Evolutionary conservation across 2,329 filamentous ascomycete genomes (phyloP), one percentile per base, ranked within the genome.

Genomic region (Fusarium sp.): DNA sequence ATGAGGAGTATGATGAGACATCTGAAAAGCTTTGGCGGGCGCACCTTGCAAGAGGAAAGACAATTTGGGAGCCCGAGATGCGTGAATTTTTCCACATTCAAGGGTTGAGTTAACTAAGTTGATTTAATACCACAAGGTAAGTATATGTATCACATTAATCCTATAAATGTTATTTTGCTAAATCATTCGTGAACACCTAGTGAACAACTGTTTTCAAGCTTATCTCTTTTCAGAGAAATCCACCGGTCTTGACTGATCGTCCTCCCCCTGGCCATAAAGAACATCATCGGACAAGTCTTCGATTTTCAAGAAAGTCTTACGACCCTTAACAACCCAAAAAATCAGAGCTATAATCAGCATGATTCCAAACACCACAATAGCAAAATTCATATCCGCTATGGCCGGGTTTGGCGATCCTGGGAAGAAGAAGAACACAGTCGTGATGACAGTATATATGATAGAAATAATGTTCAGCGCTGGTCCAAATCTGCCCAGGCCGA

Each of bases 381-480:
- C 85, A 65, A 82, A 87, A 69, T 87, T 87, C 84, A 87, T 87
- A 62, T 87, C 83, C 7, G 75, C 75, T 0, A 78, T 62, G 0
- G 78, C 67, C 1, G 84, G 84, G 52, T 79, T 79, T 0, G 84
- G 84, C 0, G 61, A 62, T 1, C 75, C 75, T 0, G 84, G 84
- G 66, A 86, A 86, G 67, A 87, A 83, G 78, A 86, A 86, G 70
- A 86, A 85, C 14, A 87, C 78, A 0, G 83, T 84, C 0, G 83
- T 85, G 54, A 86, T 75, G 58, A 73, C 70, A 61, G 83, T 85
- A 72, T 86, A 87, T 14, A 84, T 71, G 39, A 86, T 75, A 11
- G 83, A 84, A 45, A 84, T 63, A 71, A 78, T 80, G 68, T 85
- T 85, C 41, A 81, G 66, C 7, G 74, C 30, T 0, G 78, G 73